Evolutionary conservation across 78 protist genomes (phyloP).

Genomic region (Chrysochromulina tobinii): DNA sequence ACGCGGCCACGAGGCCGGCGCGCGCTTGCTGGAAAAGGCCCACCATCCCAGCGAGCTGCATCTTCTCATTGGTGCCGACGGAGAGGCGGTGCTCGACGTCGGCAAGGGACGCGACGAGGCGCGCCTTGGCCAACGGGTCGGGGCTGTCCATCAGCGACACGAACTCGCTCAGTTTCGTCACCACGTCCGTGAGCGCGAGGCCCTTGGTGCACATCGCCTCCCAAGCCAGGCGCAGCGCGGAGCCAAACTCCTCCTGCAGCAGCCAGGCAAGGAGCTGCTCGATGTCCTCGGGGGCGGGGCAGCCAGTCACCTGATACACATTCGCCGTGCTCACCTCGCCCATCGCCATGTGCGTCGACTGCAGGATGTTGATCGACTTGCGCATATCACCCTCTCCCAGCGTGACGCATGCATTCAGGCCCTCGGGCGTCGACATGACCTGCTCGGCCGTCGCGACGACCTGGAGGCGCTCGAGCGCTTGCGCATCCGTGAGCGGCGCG

Average conservation of each 20-base stretch:
- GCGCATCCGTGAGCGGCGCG: slow-evolving; percentile 72
- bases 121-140: not conserved
- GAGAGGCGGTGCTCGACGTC: not conserved
- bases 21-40: slow-evolving; percentile 5
- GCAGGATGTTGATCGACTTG: slow-evolving; percentile 73
- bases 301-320: slow-evolving; percentile 81
- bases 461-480: slow-evolving; percentile 50
- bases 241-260: not conserved
- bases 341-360: slow-evolving; percentile 51
- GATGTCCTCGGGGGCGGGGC: slow-evolving; percentile 72
- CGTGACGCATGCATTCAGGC: slow-evolving; percentile 42
- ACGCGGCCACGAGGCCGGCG: too few species aligned
- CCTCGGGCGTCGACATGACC: not conserved
- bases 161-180: not conserved
- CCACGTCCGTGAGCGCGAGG: not conserved
- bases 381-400: slow-evolving; percentile 74
- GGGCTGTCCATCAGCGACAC: not conserved
- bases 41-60: not conserved
- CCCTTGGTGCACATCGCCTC: not conserved
- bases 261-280: not conserved
- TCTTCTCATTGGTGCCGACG: slow-evolving; percentile 1
- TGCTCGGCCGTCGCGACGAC: slow-evolving; percentile 70
- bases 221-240: not conserved
- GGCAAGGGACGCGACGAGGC: not conserved
- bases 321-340: slow-evolving; percentile 41